Conservation (phyloP, 2,329 filamentous ascomycete genomes). For the Pseudocercospora cruenta region DNA sequence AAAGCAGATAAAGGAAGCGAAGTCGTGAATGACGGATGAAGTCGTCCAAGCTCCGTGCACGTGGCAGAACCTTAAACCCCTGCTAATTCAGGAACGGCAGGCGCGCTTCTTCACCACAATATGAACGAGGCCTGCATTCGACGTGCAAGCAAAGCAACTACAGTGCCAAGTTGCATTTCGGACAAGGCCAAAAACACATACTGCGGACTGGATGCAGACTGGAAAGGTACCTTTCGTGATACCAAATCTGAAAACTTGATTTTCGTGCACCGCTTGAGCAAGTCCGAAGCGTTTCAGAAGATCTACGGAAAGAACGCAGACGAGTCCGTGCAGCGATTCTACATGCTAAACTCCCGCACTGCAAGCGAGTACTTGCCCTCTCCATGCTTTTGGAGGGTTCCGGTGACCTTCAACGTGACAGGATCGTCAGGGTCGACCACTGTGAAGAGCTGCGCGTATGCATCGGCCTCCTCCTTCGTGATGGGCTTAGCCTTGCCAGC, state of each 20-base stretch:
- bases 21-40: neutral
- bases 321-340: neutral
- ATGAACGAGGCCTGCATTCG: neutral
- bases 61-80: neutral
- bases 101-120: neutral
- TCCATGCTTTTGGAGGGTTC: neutral
- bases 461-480: neutral
- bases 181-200: neutral
- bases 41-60: neutral
- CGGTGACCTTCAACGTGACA: neutral
- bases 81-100: neutral
- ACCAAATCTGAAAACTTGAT: no score
- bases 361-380: neutral
- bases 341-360: neutral
- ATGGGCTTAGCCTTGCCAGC: neutral
- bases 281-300: neutral
- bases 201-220: neutral
- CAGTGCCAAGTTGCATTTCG: neutral
- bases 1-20: slow-evolving; percentile 4
- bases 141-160: neutral
- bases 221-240: no score
- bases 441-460: neutral
- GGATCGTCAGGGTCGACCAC: neutral
- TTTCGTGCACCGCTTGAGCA: no score
- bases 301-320: neutral